Evolutionary conservation across 805 yeast genomes (phyloP), one percentile per base, ranked within the genome.

Genomic region (Kodamaea neixiangensis): DNA sequence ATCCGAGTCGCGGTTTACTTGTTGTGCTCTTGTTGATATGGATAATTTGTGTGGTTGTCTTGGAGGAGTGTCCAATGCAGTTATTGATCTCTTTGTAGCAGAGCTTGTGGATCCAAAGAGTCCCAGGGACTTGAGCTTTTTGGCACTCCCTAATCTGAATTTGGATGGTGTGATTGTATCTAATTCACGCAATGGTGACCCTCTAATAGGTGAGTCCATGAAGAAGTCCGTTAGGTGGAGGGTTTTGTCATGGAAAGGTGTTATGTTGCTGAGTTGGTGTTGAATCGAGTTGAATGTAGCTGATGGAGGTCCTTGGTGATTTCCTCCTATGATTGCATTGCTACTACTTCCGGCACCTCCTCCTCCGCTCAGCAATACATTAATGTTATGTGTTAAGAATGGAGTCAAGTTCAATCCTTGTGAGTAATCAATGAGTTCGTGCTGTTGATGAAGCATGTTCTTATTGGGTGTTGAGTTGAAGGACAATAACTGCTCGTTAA

Each of bases 221-320:
- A 73, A 73, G 47, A 74, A 73, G 55, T 74, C 78, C 5, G 73
- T 60, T 40, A 73, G 58, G 50, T 70, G 77, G 50, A 72, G 60
- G 3, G 75, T 64, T 55, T 70, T 72, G 49, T 73, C 77, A 54
- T 71, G 73, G 52, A 68, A 71, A 3, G 78, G 78, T n/a, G 78
- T 74, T 51, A 72, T 63, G 44, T 63, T 66, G 42, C 58, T 62
- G 42, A 67, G 54, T 21, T 62, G 66, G 19, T 47, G 49, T 25
- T 57, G 54, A 50, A 59, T 61, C 46, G 56, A 52, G 49, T 61
- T 59, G 48, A 52, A 51, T 7, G 55, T 38, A 6, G 55, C 58
- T 7, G 55, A 52, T 2, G 51, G 48, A 6, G 49, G 54, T 47
- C 51, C 38, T 47, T 46, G 33, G 48, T 50, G 13, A 49, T 50